A percentile compares a stretch with the other conserved stretches of the same genome.
Conservation (phyloP, 768 basidiomycete genomes). For the Cubamyces sp. region DNA sequence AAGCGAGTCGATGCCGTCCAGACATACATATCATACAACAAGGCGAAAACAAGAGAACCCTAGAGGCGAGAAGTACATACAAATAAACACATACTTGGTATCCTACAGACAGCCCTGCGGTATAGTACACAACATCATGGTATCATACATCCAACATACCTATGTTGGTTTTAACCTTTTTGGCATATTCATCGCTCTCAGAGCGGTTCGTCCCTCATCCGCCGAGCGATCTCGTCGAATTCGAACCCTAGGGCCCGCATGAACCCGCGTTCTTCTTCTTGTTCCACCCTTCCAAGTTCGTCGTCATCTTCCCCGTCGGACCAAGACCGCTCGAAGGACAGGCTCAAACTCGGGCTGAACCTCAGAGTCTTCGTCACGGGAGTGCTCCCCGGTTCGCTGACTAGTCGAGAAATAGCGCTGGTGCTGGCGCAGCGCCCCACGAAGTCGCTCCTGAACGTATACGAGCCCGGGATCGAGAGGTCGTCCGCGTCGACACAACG, state of each 20-base stretch:
- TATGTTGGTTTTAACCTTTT: too few relatives aligned
- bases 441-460: neutral
- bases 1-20: too few relatives aligned
- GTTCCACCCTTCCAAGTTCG: conserved; percentile 13
- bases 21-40: too few relatives aligned
- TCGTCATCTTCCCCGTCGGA: conserved; percentile 12
- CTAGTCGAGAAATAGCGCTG: conserved; percentile 9
- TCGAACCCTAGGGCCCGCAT: conserved; percentile 31
- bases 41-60: too few relatives aligned
- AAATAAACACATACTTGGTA: neutral
- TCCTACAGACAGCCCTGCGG: neutral
- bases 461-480: conserved; percentile 7
- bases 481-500: neutral
- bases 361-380: conserved; percentile 21
- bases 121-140: neutral
- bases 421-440: conserved; percentile 9
- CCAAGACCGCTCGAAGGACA: conserved; percentile 18
- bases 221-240: conserved; percentile 27
- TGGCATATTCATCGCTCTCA: conserved; percentile 1
- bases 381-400: conserved; percentile 6
- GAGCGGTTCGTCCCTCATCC: conserved; percentile 14
- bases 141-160: neutral
- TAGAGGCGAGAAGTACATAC: neutral
- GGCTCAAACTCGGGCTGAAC: conserved; percentile 19
- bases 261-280: conserved; percentile 31